phyloP scores from a whole-genome alignment of 1,139 yeast species.

The Magnusiomyces magnusii region DNA sequence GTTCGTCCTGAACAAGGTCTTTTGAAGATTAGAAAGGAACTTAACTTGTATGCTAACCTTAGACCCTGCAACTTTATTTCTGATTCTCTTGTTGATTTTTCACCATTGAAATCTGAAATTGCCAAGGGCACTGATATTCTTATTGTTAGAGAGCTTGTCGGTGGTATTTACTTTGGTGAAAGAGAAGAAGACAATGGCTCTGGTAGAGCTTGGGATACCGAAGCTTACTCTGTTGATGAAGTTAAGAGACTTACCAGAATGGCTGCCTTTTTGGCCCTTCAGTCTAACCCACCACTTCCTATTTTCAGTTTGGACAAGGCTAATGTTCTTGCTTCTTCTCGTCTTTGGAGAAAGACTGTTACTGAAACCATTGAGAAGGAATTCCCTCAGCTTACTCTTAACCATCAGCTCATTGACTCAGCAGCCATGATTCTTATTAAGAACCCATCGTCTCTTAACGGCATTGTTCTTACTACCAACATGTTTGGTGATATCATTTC shows the following conservation, averaged over 20 bases:
- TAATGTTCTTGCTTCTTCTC: constrained; percentile 89
- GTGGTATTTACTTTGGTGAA: constrained; percentile 96
- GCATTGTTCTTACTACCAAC: constrained; percentile 76
- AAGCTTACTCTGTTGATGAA: constrained; percentile 81
- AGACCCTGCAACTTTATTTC: constrained; percentile 96
- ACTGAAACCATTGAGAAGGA: constrained; percentile 75
- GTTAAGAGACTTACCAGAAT: constrained; percentile 82
- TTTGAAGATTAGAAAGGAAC: constrained; percentile 85
- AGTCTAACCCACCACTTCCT: constrained; percentile 86
- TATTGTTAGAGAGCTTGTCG: constrained; percentile 93
- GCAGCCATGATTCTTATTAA: constrained; percentile 97
- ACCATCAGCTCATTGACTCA: constrained; percentile 94
- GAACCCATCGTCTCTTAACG: constrained; percentile 83
- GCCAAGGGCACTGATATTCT: constrained; percentile 86
- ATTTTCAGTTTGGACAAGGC: constrained; percentile 74
- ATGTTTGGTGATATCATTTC: constrained; percentile 98
- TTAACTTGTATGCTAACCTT: constrained; percentile 87
- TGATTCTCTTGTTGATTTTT: constrained; percentile 71
- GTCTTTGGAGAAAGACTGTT: constrained; percentile 94
- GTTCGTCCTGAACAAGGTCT: constrained; percentile 70
- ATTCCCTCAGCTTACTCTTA: constrained; percentile 77
- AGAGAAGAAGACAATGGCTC: constrained; percentile 85
- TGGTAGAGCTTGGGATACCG: constrained; percentile 89
- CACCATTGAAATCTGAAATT: constrained; percentile 77
- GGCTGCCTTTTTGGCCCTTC: constrained; percentile 97